Percentiles rank a stretch among this genome's conserved stretches.
Evolutionary conservation across 805 yeast genomes (phyloP).

Genomic region (Schizosaccharomyces octosporus): DNA sequence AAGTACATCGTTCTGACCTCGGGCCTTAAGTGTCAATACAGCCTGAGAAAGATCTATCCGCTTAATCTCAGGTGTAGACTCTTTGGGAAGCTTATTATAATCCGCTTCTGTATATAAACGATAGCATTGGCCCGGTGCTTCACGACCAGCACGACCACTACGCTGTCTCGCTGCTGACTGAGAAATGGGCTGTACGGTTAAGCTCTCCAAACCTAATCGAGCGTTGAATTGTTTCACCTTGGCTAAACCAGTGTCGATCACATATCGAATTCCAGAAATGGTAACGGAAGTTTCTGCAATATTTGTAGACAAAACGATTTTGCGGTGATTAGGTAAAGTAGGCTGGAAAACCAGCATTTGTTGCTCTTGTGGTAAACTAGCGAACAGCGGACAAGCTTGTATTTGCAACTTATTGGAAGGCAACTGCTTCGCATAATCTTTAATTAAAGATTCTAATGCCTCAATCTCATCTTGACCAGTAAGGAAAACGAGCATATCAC

Average conservation of each 20-base stretch:
- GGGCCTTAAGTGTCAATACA: slow-evolving; percentile 53
- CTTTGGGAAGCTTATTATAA: slow-evolving; percentile 35
- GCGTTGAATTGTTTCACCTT: slow-evolving; percentile 34
- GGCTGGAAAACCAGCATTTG: slow-evolving; percentile 62
- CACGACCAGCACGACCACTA: slow-evolving; percentile 99
- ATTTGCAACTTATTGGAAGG: slow-evolving; percentile 20
- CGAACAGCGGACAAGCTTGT: slow-evolving; percentile 67
- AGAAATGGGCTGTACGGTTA: slow-evolving; percentile 76
- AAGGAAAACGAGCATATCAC: slow-evolving; percentile 76
- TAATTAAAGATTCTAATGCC: slow-evolving; percentile 40
- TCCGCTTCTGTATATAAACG: slow-evolving; percentile 58
- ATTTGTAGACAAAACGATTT: slow-evolving; percentile 76
- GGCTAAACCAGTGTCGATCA: slow-evolving; percentile 74
- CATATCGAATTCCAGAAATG: slow-evolving; percentile 80
- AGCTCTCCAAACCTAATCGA: slow-evolving; percentile 50
- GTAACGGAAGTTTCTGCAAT: slow-evolving; percentile 96
- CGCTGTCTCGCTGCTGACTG: slow-evolving; percentile 88
- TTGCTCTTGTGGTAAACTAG: slow-evolving; percentile 67
- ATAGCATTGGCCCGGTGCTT: slow-evolving; percentile 69
- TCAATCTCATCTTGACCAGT: slow-evolving; percentile 98
- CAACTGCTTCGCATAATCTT: slow-evolving; percentile 7
- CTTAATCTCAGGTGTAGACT: slow-evolving; percentile 82
- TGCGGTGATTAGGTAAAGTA: slow-evolving; percentile 41
- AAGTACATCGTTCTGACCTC: slow-evolving; percentile 61
- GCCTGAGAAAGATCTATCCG: slow-evolving; percentile 72